Evolutionary conservation across 768 basidiomycete species (phyloP), one percentile per base, ranked within the genome.

Genomic region (Termitomyces sp.): DNA sequence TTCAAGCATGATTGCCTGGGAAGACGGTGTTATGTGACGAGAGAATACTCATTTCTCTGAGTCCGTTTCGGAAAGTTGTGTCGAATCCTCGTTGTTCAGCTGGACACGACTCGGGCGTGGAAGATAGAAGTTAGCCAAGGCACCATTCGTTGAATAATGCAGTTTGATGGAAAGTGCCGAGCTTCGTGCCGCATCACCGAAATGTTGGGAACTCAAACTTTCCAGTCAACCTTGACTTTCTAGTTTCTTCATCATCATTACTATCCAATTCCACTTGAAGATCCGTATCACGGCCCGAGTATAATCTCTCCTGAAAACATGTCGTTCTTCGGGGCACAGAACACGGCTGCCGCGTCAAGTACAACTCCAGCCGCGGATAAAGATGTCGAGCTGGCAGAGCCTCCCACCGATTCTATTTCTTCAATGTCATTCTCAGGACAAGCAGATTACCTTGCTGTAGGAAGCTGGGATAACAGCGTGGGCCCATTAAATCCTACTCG

Each of bases 391-490:
- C 82, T 96, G 49, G 69, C 78, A 6, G 87, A 94, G 57, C 88
- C 91, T 0, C 93, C 93, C 3, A 68, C 83, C 9, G 96, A 98
- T 68, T 92, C 92, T 13, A 90, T 96, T 60, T 95, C 93, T 2
- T 83, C 85, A 2, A 71, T 98, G 52, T 73, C 88, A 1, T 98
- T 95, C 74, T 94, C 91, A 0, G 83, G 88, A 6, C 86, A 84
- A 18, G 89, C 89, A 9, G 92, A 96, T 67, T 90, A 92, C 67
- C 80, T 98, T 26, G 94, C 95, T 9, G 94, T 95, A 13, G 94
- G 86, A 55, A 90, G 88, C 63, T 98, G 96, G 96, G 90, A 92
- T 67, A 94, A 93, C 68, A 91, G 91, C 71, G 94, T 94, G 63
- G 44, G 84, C 71, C 14, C 14, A 36, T 24, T n/a, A 20, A 18